Base-by-base conservation (phyloP, 306 rosid genomes). In the Quercus agrifolia region DNA sequence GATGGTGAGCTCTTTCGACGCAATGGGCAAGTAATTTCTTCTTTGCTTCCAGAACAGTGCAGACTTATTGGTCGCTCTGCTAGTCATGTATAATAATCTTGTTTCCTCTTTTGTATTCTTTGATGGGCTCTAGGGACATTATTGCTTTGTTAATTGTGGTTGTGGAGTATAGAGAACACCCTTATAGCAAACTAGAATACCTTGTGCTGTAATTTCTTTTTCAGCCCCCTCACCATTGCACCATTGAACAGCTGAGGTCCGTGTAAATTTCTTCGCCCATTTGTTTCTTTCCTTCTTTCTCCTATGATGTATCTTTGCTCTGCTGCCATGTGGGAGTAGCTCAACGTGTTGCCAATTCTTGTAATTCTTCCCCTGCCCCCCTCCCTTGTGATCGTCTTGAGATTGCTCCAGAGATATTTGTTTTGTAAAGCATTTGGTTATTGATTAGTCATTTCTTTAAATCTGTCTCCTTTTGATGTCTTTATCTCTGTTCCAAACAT, bases 41-140 rank as follows among this genome's bases (percentile, higher is more conserved):
- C 96, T 30, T 62, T 95, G 90, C 97, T 93, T 83, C 99, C 99
- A 2, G 99, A 95, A 84, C 99, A 95, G 71, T 95, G 99, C 92
- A 91, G 99, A 81, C 97, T 95, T 67, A 93, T 95, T 74, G 99
- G 99, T 85, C 97, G 91, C 64, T 85, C 88, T 77, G 72, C 49
- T 62, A 51, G 46, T 80, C 90, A 85, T 28, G 78, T 78, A 86
- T 87, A 91, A 92, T 77, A 82, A 79, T 19, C 76, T 41, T 67
- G 84, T 56, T 81, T 79, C 79, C 73, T 83, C 75, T 79, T 83
- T 84, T 71, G 61, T 77, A 83, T 88, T 87, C 85, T 84, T 82
- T 85, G 70, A 79, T 64, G 87, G 84, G 87, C 82, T 85, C 85
- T 78, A 79, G 87, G 74, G 78, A 74, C 83, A 75, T 77, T 66